Conservation (phyloP, 805 yeast genomes). For the Candida koratica region DNA sequence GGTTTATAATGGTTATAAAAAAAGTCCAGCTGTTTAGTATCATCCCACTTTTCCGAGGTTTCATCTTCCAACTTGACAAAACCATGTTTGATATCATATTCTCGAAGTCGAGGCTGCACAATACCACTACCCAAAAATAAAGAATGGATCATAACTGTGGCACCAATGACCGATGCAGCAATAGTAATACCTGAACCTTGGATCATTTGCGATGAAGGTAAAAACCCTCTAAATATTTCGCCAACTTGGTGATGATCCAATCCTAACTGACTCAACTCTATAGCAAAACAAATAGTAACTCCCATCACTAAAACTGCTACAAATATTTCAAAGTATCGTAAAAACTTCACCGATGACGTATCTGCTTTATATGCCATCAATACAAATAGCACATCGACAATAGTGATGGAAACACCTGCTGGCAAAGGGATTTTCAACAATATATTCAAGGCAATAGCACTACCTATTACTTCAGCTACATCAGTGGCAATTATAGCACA, state of each 20-base stretch:
- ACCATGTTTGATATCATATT: conserved; percentile 40
- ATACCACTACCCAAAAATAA: conserved; percentile 47
- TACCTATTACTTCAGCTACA: conserved; percentile 51
- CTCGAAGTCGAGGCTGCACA: conserved; percentile 47
- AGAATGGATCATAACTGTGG: conserved; percentile 52
- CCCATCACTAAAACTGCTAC: conserved; percentile 41
- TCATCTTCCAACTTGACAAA: conserved; percentile 22
- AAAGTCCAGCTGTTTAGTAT: conserved; percentile 15
- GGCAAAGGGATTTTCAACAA: conserved; percentile 42
- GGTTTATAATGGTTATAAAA: conserved; percentile 57
- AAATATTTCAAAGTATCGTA: conserved; percentile 36
- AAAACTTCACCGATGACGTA: conserved; percentile 33
- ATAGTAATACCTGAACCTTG: conserved; percentile 42
- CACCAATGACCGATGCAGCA: conserved; percentile 47
- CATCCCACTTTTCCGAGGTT: conserved; percentile 10
- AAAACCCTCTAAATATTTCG: conserved; percentile 42
- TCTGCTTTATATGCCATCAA: conserved; percentile 46
- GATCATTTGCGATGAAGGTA: conserved; percentile 42
- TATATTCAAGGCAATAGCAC: conserved; percentile 49
- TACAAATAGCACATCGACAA: conserved; percentile 44
- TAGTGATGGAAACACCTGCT: conserved; percentile 47
- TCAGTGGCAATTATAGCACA: conserved; percentile 50
- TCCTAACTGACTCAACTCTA: conserved; percentile 39
- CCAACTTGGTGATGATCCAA: conserved; percentile 22
- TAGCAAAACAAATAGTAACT: conserved; percentile 43